Evolutionary conservation across 495 filamentous ascomycete species (phyloP).

Genomic region (Aspergillus coremiiformis): DNA sequence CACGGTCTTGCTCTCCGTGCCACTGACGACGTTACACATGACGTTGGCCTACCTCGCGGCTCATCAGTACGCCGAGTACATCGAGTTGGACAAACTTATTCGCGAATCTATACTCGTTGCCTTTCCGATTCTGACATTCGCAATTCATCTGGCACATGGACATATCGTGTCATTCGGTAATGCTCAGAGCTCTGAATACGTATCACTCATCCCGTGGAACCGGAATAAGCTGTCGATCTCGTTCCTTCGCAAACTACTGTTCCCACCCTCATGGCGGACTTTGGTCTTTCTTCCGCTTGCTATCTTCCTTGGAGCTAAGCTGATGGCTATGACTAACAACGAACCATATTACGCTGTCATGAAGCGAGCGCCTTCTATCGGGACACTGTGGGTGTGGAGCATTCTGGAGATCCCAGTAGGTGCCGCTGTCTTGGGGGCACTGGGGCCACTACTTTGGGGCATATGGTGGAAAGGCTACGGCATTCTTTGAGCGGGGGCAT

Average conservation of each 20-base stretch:
- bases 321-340: slow-evolving; percentile 73
- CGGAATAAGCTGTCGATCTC: slow-evolving; percentile 25
- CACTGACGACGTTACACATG: slow-evolving; percentile 74
- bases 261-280: slow-evolving; percentile 30
- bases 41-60: slow-evolving; percentile 86
- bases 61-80: slow-evolving; percentile 74
- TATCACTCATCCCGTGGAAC: slow-evolving; percentile 26
- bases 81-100: slow-evolving; percentile 51
- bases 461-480: slow-evolving; percentile 65
- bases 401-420: slow-evolving; percentile 77
- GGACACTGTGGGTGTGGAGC: slow-evolving; percentile 89
- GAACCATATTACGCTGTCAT: slow-evolving; percentile 79
- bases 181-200: slow-evolving; percentile 4
- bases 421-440: slow-evolving; percentile 49
- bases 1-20: slow-evolving; percentile 48
- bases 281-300: slow-evolving; percentile 42
- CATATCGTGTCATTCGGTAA: slow-evolving; percentile 31
- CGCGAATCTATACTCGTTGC: slow-evolving; percentile 31
- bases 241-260: slow-evolving; percentile 28
- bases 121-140: slow-evolving; percentile 36
- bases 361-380: slow-evolving; percentile 85
- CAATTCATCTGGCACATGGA: slow-evolving; percentile 41
- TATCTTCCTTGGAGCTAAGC: slow-evolving; percentile 63
- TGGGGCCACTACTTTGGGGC: slow-evolving; percentile 54
- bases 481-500: slow-evolving; percentile 23